Evolutionary conservation across 2,329 filamentous ascomycete genomes (phyloP).

Genomic region (Claviceps digitariae): DNA sequence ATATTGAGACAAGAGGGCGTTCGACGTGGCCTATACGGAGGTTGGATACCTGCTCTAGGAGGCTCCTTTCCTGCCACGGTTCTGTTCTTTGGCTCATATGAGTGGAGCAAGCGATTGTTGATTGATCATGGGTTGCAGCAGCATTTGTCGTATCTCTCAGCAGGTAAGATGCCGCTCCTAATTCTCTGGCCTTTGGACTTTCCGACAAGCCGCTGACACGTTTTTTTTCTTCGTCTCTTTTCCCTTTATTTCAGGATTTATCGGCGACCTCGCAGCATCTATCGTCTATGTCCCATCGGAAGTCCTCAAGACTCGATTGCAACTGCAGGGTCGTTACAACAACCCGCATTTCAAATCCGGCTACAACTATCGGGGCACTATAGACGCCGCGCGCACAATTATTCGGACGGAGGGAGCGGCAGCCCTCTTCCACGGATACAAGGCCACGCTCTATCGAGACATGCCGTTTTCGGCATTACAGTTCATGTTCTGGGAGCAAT

Average conservation of each 20-base stretch:
- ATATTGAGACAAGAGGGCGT: conserved; percentile 90
- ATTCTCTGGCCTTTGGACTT: not conserved
- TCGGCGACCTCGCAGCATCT: conserved; percentile 85
- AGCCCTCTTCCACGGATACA: conserved; percentile 93
- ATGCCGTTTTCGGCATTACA: conserved; percentile 92
- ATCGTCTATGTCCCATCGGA: conserved; percentile 94
- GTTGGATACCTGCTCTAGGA: conserved; percentile 80
- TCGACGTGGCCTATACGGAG: conserved; percentile 74
- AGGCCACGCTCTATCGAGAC: conserved; percentile 86
- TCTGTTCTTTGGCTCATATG: conserved; percentile 92
- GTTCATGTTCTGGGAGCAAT: conserved; percentile 97
- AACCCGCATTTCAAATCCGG: conserved; percentile 89
- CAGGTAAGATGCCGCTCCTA: conserved; percentile 39
- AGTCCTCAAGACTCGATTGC: conserved; percentile 91
- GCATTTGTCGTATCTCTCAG: conserved; percentile 71
- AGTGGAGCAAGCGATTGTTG: conserved; percentile 83
- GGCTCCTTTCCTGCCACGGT: conserved; percentile 91
- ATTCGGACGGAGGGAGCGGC: conserved; percentile 66
- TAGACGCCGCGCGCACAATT: conserved; percentile 78
- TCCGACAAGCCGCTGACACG: not conserved
- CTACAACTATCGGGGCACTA: conserved; percentile 85
- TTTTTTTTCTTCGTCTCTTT: not conserved
- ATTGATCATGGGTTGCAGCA: conserved; percentile 73
- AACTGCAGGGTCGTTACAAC: conserved; percentile 88
- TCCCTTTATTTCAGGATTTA: conserved; percentile 48